Percentiles rank a stretch among this genome's conserved stretches.
These are phyloP conservation scores for Ganoderma resinaceum DNA, from an alignment of 1,284 basidiomycete genomes.

Conservation along the genomic window DNA sequence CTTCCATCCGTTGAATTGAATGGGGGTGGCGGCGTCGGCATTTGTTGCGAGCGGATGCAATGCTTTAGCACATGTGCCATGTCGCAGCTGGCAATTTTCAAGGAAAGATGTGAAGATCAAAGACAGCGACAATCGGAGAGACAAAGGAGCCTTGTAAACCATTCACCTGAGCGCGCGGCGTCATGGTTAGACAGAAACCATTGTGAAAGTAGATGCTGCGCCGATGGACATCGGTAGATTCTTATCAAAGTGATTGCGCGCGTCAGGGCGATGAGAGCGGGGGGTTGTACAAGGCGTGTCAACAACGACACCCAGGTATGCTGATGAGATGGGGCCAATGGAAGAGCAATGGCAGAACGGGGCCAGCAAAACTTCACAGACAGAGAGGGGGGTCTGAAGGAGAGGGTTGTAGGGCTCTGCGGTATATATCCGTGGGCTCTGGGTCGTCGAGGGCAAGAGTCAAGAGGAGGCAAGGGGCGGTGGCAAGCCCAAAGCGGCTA, in stretches of 20 bases:
- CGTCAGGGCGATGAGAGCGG: background rate
- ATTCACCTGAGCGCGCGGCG: background rate
- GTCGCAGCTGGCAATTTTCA: background rate
- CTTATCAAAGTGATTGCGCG: background rate
- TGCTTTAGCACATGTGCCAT: background rate
- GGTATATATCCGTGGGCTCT: background rate
- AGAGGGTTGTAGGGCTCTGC: background rate
- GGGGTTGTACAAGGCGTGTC: background rate
- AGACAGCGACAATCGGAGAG: background rate
- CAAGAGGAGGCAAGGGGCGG: constrained; percentile 24
- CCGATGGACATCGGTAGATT: background rate
- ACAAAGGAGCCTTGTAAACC: background rate
- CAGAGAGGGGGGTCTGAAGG: background rate
- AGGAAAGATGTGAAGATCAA: background rate
- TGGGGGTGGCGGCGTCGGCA: constrained; percentile 1
- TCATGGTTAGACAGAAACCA: background rate
- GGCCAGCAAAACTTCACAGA: background rate
- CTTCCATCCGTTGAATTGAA: constrained; percentile 13
- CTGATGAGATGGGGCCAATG: background rate
- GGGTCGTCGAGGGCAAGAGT: constrained; percentile 4
- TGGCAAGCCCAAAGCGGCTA: constrained; percentile 30
- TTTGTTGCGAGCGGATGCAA: background rate
- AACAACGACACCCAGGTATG: background rate
- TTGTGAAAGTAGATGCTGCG: background rate
- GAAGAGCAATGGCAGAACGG: background rate